A percentile compares a stretch with the other conserved stretches of the same genome.
These are phyloP conservation scores for Desmodesmus armatus DNA, from an alignment of 139 green algal species.

Conservation along the genomic window DNA sequence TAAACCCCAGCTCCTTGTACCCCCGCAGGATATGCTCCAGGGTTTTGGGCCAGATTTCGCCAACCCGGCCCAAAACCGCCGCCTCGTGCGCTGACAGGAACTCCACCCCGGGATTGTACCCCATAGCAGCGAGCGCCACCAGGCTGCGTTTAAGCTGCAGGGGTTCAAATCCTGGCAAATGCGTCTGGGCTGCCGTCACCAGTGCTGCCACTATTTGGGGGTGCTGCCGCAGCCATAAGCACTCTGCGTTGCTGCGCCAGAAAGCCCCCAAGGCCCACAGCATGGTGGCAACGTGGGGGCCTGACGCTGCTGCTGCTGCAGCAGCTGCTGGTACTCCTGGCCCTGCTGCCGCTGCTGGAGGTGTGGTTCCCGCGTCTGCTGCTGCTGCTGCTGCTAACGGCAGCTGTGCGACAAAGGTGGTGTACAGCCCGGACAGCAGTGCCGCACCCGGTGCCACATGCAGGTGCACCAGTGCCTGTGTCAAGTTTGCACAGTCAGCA, in stretches of 20 bases:
- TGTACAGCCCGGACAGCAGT: neutral
- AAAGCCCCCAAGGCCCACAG: slow-evolving; percentile 19
- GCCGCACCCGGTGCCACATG: slow-evolving; percentile 12
- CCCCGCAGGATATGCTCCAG: slow-evolving; percentile 25
- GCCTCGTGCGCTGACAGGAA: slow-evolving; percentile 35
- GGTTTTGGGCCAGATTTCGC: neutral
- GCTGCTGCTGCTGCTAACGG: no score
- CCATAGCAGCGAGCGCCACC: slow-evolving; percentile 16
- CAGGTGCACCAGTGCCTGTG: slow-evolving; percentile 27
- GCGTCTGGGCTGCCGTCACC: neutral
- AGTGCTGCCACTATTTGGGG: slow-evolving; percentile 12
- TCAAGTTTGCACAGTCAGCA: neutral
- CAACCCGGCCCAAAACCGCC: slow-evolving; percentile 12
- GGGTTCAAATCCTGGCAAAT: neutral
- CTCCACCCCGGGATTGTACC: neutral
- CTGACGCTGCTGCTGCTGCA: no score
- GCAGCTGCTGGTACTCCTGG: neutral
- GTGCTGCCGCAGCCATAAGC: slow-evolving; percentile 36
- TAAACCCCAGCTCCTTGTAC: slow-evolving; percentile 18
- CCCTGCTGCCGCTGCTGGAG: no score
- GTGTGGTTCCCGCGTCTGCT: neutral
- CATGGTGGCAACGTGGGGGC: neutral
- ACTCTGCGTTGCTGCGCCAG: slow-evolving; percentile 30
- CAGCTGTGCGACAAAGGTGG: neutral
- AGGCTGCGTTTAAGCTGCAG: slow-evolving; percentile 30